Conservation (phyloP, 2,329 filamentous ascomycete genomes). For the Penicillium sp. region DNA sequence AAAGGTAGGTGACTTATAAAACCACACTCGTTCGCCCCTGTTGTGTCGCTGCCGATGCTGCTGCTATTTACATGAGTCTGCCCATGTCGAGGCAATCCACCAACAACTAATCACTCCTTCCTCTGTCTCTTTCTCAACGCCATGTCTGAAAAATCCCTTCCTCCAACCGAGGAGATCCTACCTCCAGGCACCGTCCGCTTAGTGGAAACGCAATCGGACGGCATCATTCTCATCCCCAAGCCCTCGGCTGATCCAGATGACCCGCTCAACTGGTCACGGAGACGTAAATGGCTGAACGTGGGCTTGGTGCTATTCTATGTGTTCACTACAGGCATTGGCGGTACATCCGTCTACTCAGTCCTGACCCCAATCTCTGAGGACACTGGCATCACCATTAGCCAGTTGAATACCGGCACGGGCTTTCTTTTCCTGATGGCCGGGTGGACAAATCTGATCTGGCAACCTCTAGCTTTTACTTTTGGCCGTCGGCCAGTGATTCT, state of each 20-base stretch:
- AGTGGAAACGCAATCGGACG: too few relatives aligned
- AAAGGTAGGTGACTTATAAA: too few relatives aligned
- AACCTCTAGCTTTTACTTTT: conserved; percentile 30
- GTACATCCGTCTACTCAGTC: conserved; percentile 31
- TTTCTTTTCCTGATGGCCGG: conserved; percentile 30
- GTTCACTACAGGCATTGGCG: conserved; percentile 27
- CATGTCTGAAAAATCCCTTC: too few relatives aligned
- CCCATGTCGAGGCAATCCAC: too few relatives aligned
- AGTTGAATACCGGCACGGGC: conserved; percentile 47
- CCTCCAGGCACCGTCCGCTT: too few relatives aligned
- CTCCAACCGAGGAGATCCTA: too few relatives aligned
- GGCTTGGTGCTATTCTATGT: conserved; percentile 23
- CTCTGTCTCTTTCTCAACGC: too few relatives aligned
- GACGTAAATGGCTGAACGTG: conserved; percentile 26
- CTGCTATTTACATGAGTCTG: too few relatives aligned
- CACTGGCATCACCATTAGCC: conserved; percentile 40
- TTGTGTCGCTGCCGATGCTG: too few relatives aligned
- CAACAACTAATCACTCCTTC: too few relatives aligned
- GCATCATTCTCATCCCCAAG: conserved; percentile 29
- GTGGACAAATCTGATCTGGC: conserved; percentile 34
- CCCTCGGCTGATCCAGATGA: conserved; percentile 39
- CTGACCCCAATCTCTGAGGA: conserved; percentile 38
- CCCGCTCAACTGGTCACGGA: conserved; percentile 35
- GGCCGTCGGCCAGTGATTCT: conserved; percentile 18
- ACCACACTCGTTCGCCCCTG: too few relatives aligned